phyloP scores from a whole-genome alignment of 164 flowering plant species.

The Euptelea pleiosperma region DNA sequence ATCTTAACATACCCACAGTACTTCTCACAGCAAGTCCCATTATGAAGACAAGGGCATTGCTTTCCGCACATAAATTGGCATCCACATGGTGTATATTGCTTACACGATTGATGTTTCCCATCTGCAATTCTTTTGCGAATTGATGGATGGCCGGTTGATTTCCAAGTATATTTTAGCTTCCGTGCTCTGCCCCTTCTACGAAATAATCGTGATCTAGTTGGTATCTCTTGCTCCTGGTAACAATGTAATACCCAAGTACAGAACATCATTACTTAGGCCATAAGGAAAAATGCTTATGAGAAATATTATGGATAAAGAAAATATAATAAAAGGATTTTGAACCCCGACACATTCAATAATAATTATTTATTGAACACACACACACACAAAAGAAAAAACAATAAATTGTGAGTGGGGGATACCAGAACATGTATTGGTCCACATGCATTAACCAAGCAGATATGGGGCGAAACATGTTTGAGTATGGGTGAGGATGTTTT shows the following conservation, averaged over 20 bases:
- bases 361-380: too few species aligned
- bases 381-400: too few species aligned
- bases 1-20: slow-evolving; percentile 84
- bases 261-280: neutral
- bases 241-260: neutral
- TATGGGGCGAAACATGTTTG: too few species aligned
- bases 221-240: slow-evolving; percentile 58
- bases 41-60: slow-evolving; percentile 74
- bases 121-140: slow-evolving; percentile 84
- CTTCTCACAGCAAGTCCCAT: slow-evolving; percentile 96
- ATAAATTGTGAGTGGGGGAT: neutral
- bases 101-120: slow-evolving; percentile 70
- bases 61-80: slow-evolving; percentile 83
- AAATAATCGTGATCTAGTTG: slow-evolving; percentile 54
- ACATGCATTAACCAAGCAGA: too few species aligned
- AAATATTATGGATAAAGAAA: neutral
- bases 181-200: slow-evolving; percentile 82
- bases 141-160: slow-evolving; percentile 88
- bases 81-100: slow-evolving; percentile 87
- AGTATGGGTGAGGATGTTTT: too few species aligned
- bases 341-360: neutral
- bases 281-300: neutral
- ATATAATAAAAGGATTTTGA: neutral
- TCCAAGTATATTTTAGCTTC: slow-evolving; percentile 84
- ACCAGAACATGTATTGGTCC: neutral